Evolutionary conservation across 129 eudicot species (phyloP).

Genomic region (Ambrosia artemisiifolia): DNA sequence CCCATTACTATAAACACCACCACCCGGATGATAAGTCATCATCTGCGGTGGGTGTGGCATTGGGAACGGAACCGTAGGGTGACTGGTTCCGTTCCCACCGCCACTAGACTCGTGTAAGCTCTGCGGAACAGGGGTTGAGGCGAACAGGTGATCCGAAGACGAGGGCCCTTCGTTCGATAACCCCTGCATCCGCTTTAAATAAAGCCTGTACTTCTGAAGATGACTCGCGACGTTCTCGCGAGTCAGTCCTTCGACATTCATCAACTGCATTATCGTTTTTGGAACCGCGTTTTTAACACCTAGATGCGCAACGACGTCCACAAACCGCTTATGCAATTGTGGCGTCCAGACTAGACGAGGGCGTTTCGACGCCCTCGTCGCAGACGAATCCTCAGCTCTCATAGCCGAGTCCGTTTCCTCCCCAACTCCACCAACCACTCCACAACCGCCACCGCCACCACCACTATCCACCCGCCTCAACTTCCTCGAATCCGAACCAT

Average conservation of each 20-base stretch:
- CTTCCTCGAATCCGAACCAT: constrained; percentile 50
- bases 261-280: constrained; percentile 88
- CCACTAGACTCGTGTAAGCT: constrained; percentile 49
- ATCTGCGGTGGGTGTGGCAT: constrained; percentile 53
- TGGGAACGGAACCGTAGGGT: constrained; percentile 31
- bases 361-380: constrained; percentile 45
- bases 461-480: constrained; percentile 36
- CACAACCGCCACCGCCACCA: constrained; percentile 27
- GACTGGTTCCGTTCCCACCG: constrained; percentile 19
- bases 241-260: constrained; percentile 98
- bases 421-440: constrained; percentile 5
- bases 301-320: constrained; percentile 84
- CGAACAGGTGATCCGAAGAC: constrained; percentile 61
- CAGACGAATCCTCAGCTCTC: constrained; percentile 16
- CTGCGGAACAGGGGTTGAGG: constrained; percentile 69
- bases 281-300: constrained; percentile 93
- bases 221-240: constrained; percentile 96
- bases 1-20: constrained; percentile 23
- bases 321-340: constrained; percentile 90
- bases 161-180: constrained; percentile 64
- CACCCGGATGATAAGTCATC: constrained; percentile 22
- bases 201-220: constrained; percentile 82
- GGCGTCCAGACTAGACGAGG: constrained; percentile 95
- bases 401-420: constrained; percentile 37
- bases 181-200: constrained; percentile 91